Evolutionary conservation across 139 green algal species (phyloP), one percentile per base, ranked within the genome.

Genomic region (Tetradesmus obliquus): DNA sequence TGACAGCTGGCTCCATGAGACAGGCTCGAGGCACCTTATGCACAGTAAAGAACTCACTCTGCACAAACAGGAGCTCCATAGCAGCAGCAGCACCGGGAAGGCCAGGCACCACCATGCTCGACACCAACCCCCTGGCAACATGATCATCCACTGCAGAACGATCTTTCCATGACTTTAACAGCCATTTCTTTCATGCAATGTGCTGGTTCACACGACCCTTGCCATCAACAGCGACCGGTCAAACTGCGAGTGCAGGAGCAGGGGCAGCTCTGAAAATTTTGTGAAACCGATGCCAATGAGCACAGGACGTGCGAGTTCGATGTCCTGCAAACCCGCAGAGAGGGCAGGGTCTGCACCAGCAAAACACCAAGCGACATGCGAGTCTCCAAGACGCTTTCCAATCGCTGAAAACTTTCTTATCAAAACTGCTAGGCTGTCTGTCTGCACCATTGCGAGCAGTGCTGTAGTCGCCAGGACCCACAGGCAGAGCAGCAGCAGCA

Each of bases 401-500:
- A 4, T 12, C 7, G 60, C 2, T 71, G 9, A 20, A 13, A 4
- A 4, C 60, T 4, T 15, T 71, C 9, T 3, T 20, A 15, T 15
- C 9, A 20, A 13, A 20, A 76, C n/a, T 76, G 66, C 66, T 76
- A 76, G 66, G 66, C 17, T 76, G 17, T 24, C 66, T n/a, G 66
- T 76, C 17, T 76, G 66, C 17, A 24, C 12, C 2, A 24, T 76
- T 76, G 66, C 66, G 17, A 76, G 66, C 17, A 76, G 66, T 24
- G 66, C 66, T 76, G 66, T 76, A 24, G 66, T 76, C 66, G 60
- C 66, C 66, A 24, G 17, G 17, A 24, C 17, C n/a, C 74, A 54
- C 74, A 82, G n/a, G 74, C 74, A 54, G 74, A 54, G n/a, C 74
- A 51, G n/a, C n/a, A 82, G 74, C 74, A 54, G 74, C 74, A 82